Percentiles rank a stretch among this genome's conserved stretches.
These are phyloP conservation scores for Vitis rupestris DNA, from an alignment of 164 flowering plant genomes.

Conservation along the genomic window DNA sequence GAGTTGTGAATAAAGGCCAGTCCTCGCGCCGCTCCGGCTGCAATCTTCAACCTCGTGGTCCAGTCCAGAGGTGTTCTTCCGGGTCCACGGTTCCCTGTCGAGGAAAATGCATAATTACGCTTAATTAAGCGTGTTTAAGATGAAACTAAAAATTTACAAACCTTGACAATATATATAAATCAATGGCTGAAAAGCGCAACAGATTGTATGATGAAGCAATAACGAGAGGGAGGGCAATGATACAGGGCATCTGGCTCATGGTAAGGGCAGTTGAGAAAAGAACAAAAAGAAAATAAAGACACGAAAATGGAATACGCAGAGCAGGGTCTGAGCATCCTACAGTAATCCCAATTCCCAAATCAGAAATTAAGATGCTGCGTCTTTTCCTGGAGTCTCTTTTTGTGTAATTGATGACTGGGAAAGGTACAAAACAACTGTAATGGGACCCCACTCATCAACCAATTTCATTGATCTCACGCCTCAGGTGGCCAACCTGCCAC, in stretches of 20 bases:
- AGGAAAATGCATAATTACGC: neutral
- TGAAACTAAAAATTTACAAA: too few relatives aligned
- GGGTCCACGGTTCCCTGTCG: constrained; percentile 79
- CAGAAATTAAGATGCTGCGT: neutral
- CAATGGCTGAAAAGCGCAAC: too few relatives aligned
- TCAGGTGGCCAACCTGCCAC: too few relatives aligned
- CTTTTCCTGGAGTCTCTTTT: neutral
- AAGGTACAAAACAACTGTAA: neutral
- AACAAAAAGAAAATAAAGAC: constrained; percentile 5
- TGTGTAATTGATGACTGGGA: neutral
- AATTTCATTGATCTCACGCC: too few relatives aligned
- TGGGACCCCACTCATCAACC: too few relatives aligned
- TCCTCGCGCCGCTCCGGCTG: constrained; percentile 84
- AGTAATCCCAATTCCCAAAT: constrained; percentile 13
- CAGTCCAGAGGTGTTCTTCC: constrained; percentile 86
- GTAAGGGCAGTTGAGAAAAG: constrained; percentile 1
- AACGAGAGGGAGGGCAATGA: neutral
- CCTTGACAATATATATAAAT: too few relatives aligned
- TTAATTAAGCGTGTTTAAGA: too few relatives aligned
- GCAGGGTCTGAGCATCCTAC: neutral
- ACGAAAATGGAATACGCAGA: neutral
- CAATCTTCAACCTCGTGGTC: constrained; percentile 74
- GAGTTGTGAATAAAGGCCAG: constrained; percentile 64
- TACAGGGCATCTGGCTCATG: neutral
- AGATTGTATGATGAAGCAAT: too few relatives aligned